phyloP scores from a whole-genome alignment of 1,284 basidiomycete genomes.

The Puccinia hordei region DNA sequence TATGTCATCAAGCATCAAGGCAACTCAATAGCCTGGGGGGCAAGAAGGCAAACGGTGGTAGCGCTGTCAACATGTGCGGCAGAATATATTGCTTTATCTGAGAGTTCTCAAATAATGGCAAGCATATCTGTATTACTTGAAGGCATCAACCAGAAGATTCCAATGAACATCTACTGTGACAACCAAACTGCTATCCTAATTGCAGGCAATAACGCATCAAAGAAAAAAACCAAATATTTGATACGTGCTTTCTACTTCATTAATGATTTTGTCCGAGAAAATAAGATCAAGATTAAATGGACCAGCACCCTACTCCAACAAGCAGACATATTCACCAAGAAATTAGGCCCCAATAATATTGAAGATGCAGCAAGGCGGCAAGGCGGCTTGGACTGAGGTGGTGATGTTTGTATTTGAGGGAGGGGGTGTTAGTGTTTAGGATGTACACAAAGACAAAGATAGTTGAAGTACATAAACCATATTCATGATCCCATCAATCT shows the following conservation, averaged over 20 bases:
- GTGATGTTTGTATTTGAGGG: background rate
- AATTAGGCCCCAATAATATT: background rate
- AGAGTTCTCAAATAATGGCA: background rate
- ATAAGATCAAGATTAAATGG: background rate
- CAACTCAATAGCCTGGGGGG: background rate
- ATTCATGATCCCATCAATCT: too few species aligned
- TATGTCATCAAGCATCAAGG: background rate
- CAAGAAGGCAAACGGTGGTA: conserved; percentile 13
- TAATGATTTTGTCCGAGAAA: conserved; percentile 7
- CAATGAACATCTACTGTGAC: too few species aligned
- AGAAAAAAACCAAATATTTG: too few species aligned
- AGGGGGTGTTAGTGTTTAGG: conserved; percentile 1
- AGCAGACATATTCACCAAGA: too few species aligned
- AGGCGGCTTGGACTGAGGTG: too few species aligned
- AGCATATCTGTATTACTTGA: background rate
- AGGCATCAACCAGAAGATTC: too few species aligned
- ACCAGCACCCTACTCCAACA: background rate
- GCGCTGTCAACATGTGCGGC: too few species aligned
- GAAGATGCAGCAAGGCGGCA: background rate
- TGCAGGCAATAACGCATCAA: too few species aligned
- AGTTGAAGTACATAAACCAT: too few species aligned
- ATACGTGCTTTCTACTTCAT: too few species aligned
- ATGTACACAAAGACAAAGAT: too few species aligned
- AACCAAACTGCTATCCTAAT: too few species aligned
- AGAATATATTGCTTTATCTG: conserved; percentile 1